phyloP scores from a whole-genome alignment of 345 rosid species.

The Turnera subulata region DNA sequence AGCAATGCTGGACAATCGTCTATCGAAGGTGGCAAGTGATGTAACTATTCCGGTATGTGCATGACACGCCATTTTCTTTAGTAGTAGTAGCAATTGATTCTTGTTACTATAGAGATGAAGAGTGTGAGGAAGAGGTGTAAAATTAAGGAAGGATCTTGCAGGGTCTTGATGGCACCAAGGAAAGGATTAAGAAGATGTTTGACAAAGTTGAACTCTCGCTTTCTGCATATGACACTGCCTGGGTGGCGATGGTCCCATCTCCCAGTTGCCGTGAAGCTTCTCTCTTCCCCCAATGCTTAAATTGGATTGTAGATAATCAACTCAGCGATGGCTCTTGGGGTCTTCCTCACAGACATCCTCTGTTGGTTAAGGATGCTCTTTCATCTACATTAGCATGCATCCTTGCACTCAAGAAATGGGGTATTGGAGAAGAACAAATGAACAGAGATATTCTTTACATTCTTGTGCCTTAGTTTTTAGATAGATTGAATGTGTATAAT shows the following conservation, averaged over 20 bases:
- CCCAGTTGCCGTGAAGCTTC: slow-evolving; percentile 41
- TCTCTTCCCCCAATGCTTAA: slow-evolving; percentile 61
- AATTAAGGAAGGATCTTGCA: slow-evolving; percentile 12
- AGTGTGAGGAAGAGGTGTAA: no score
- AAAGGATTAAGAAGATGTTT: slow-evolving; percentile 58
- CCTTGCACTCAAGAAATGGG: slow-evolving; percentile 78
- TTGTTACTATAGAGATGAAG: no score
- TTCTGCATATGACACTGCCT: slow-evolving; percentile 85
- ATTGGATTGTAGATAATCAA: slow-evolving; percentile 79
- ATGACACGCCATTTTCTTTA: no score
- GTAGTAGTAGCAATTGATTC: no score
- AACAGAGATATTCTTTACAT: slow-evolving; percentile 43
- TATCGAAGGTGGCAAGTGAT: no score
- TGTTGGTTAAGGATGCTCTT: slow-evolving; percentile 53
- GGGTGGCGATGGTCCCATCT: slow-evolving; percentile 91
- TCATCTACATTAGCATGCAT: slow-evolving; percentile 76
- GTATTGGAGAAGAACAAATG: slow-evolving; percentile 59
- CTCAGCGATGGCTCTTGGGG: slow-evolving; percentile 84
- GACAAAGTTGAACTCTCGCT: slow-evolving; percentile 52
- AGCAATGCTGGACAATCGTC: neutral
- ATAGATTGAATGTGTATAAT: slow-evolving; percentile 1
- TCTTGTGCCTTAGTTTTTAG: neutral
- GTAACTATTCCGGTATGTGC: no score
- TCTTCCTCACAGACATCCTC: slow-evolving; percentile 37
- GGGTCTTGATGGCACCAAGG: slow-evolving; percentile 43